Evolutionary conservation across 2,329 filamentous ascomycete species (phyloP), one percentile per base, ranked within the genome.

Genomic region (Ceratocystis eucalypticola): DNA sequence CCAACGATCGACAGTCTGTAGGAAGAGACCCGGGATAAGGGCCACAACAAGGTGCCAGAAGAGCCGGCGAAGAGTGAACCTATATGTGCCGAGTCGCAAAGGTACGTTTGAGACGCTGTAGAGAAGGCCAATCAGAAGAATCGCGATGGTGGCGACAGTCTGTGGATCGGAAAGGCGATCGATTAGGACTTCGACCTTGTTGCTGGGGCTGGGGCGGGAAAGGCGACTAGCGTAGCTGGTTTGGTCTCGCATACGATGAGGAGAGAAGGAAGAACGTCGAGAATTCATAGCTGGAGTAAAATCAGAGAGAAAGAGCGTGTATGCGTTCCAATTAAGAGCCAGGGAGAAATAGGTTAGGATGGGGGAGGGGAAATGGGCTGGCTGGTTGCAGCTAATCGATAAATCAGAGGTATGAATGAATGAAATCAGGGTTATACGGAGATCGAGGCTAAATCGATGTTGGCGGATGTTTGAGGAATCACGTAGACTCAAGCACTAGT

Each of bases 201-300:
- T 59, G 50, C 45, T 50, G 53, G 30, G 41, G 41, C 53, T 61
- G 22, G 62, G 28, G 15, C 66, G 61, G 45, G 61, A 37, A 12
- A 28, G 17, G 62, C 66, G 62, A 44, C 44, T 30, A 33, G 66
- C 45, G 44, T 67, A 64, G 30, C 64, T 67, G 45, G 66, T 67
- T 65, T 67, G 66, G 55, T 67, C 66, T 67, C 66, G 66, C 66
- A 67, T 33, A 20, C 57, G 66, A 50, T 65, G 63, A 33, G 66
- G 66, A 64, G 66, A 55, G 20, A 63, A 65, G 45, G 66, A 65
- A 62, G 53, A 67, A 37, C 57, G 45, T 67, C 55, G 66, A 59
- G 66, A 67, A 67, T 59, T 64, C 66, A 67, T 67, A 65, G 62
- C 62, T 65, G 46, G 30, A 48, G 41, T 61, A n/a, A 59, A 25